Conservation (phyloP, 2,329 filamentous ascomycete species). For the Zasmidium cellare region DNA sequence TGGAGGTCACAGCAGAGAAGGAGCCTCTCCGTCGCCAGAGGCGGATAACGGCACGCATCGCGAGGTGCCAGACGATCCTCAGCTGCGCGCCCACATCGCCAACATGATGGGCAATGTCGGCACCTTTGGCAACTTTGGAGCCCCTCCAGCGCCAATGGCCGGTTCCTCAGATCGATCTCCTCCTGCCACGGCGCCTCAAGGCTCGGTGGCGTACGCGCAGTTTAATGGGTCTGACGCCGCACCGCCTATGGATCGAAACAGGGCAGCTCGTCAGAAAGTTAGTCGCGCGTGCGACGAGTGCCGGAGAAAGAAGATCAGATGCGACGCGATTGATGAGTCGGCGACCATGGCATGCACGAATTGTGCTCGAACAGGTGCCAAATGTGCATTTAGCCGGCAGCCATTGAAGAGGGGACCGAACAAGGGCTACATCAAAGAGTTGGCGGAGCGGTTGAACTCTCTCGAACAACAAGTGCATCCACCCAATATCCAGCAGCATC, state of each 20-base stretch:
- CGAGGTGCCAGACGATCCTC: slow-evolving; percentile 13
- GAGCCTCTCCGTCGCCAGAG: not conserved
- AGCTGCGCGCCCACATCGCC: slow-evolving; percentile 12
- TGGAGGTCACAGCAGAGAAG: not conserved
- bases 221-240: slow-evolving; percentile 21
- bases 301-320: slow-evolving; percentile 83
- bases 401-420: slow-evolving; percentile 78
- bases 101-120: slow-evolving; percentile 16
- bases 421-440: slow-evolving; percentile 92
- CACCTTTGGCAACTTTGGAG: slow-evolving; percentile 18
- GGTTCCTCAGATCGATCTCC: slow-evolving; percentile 3
- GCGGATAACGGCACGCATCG: not conserved
- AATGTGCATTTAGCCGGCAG: slow-evolving; percentile 81
- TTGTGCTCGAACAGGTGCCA: slow-evolving; percentile 72
- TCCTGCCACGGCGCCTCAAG: slow-evolving; percentile 14
- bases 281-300: slow-evolving; percentile 89
- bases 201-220: slow-evolving; percentile 24
- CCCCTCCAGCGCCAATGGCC: slow-evolving; percentile 11
- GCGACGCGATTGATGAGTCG: slow-evolving; percentile 75
- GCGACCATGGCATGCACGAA: slow-evolving; percentile 76
- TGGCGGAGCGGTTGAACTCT: slow-evolving; percentile 79
- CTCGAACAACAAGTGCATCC: slow-evolving; percentile 72
- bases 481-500: slow-evolving; percentile 28
- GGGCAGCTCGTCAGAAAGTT: slow-evolving; percentile 74
- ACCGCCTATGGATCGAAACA: slow-evolving; percentile 19